Conservation (phyloP, 2,329 filamentous ascomycete genomes). For the Hymenoscyphus occultus region DNA sequence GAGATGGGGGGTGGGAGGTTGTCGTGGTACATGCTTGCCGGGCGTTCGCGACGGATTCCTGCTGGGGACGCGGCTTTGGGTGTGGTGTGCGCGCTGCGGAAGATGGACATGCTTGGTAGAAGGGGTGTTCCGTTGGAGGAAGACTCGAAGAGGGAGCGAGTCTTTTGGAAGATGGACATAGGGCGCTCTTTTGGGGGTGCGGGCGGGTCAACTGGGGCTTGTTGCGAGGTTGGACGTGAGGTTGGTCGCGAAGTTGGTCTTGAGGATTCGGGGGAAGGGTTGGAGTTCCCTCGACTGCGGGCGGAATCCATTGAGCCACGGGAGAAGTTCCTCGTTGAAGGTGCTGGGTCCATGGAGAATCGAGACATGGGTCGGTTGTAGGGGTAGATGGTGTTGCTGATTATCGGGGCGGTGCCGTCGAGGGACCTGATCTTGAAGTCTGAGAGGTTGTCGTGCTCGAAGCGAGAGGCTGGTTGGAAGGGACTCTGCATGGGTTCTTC, state of each 20-base stretch:
- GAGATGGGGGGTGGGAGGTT: neutral
- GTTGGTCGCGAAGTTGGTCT: neutral
- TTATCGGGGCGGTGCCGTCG: neutral
- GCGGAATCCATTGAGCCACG: neutral
- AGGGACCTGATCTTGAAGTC: too few relatives aligned
- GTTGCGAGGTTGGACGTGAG: neutral
- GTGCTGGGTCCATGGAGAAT: neutral
- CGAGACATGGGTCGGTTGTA: neutral
- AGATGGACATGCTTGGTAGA: conserved; percentile 10
- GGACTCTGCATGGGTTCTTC: neutral
- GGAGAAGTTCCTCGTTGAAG: neutral
- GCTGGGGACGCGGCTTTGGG: neutral
- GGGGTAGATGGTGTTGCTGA: neutral
- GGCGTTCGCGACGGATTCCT: neutral
- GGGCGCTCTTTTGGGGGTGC: conserved; percentile 1
- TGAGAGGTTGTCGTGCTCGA: too few relatives aligned
- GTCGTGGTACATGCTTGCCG: neutral
- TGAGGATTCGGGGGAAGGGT: neutral
- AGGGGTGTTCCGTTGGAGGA: conserved; percentile 9
- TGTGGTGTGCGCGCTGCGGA: conserved; percentile 3
- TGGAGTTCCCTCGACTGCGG: neutral
- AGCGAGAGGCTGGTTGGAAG: neutral
- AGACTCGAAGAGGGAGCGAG: conserved; percentile 31
- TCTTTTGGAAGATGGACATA: conserved; percentile 28
- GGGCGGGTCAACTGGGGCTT: neutral